Percentiles rank a stretch among this genome's conserved stretches.
phyloP scores from a whole-genome alignment of 805 yeast genomes.

The Lipomyces spencermartinsiae region DNA sequence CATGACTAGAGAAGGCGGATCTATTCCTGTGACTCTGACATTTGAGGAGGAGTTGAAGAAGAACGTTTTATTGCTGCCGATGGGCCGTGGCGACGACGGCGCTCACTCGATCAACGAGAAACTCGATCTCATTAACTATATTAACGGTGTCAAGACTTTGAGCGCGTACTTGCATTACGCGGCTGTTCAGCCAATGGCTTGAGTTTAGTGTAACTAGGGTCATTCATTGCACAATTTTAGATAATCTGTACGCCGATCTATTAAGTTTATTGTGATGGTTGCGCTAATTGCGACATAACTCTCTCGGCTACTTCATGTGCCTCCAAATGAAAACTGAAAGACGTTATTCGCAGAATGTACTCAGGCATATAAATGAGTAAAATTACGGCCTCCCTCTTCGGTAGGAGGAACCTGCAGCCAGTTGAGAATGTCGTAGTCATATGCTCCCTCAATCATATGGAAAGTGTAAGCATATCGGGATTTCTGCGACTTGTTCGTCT shows the following conservation, averaged over 20 bases:
- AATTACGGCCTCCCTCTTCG: constrained; percentile 61
- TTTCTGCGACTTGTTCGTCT: constrained; percentile 57
- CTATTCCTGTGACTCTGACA: constrained; percentile 94
- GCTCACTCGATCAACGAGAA: constrained; percentile 98
- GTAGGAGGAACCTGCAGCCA: constrained; percentile 81
- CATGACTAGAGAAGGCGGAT: constrained; percentile 98
- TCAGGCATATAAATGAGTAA: constrained; percentile 54
- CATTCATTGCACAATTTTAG: constrained; percentile 1
- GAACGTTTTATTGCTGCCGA: constrained; percentile 86
- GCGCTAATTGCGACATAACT: not conserved
- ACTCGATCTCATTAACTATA: constrained; percentile 83
- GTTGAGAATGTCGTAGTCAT: constrained; percentile 65
- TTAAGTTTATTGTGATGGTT: not conserved
- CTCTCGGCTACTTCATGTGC: not conserved
- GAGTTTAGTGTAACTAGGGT: not conserved
- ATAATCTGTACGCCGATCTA: not conserved
- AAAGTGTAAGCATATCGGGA: constrained; percentile 81
- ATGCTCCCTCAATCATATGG: constrained; percentile 74
- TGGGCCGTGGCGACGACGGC: constrained; percentile 99
- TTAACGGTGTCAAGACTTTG: constrained; percentile 91
- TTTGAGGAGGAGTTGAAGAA: constrained; percentile 88
- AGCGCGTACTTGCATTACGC: constrained; percentile 93
- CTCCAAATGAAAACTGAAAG: not conserved
- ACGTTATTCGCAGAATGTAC: not conserved
- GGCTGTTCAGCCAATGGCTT: constrained; percentile 34